These are phyloP conservation scores for Tetrahymena malaccensis DNA, from an alignment of 73 alveolate genomes.

Conservation along the genomic window DNA sequence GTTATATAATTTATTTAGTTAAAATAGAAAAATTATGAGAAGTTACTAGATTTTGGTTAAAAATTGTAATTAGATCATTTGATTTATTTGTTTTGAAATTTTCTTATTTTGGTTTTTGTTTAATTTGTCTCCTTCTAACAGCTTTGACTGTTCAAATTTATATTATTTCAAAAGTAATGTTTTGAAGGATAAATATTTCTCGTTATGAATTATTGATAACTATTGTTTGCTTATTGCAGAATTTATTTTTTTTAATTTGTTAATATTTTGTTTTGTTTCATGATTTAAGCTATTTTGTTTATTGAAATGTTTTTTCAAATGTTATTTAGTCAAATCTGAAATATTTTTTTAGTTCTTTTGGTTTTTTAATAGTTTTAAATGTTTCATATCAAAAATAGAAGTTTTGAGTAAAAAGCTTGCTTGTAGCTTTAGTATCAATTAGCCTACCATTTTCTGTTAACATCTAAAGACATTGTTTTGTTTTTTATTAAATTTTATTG, in stretches of 20 bases:
- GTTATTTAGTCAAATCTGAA: not conserved
- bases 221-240: too few species aligned
- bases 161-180: not conserved
- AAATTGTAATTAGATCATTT: too few species aligned
- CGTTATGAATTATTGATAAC: too few species aligned
- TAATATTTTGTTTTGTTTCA: not conserved
- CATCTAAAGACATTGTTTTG: too few species aligned
- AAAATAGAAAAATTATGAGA: not conserved
- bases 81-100: not conserved
- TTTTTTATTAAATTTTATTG: too few species aligned
- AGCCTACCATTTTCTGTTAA: not conserved
- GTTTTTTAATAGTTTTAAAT: too few species aligned
- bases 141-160: not conserved
- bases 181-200: too few species aligned
- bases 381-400: not conserved
- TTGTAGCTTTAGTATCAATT: too few species aligned
- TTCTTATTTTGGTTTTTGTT: not conserved
- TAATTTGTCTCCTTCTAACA: not conserved
- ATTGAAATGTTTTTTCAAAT: too few species aligned
- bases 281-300: not conserved
- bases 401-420: not conserved
- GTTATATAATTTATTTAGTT: not conserved
- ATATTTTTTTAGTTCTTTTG: too few species aligned
- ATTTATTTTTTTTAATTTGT: too few species aligned
- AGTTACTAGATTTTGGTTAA: not conserved